Evolutionary conservation across 2,329 filamentous ascomycete species (phyloP), one percentile per base, ranked within the genome.

Genomic region (Fusarium camptoceras): DNA sequence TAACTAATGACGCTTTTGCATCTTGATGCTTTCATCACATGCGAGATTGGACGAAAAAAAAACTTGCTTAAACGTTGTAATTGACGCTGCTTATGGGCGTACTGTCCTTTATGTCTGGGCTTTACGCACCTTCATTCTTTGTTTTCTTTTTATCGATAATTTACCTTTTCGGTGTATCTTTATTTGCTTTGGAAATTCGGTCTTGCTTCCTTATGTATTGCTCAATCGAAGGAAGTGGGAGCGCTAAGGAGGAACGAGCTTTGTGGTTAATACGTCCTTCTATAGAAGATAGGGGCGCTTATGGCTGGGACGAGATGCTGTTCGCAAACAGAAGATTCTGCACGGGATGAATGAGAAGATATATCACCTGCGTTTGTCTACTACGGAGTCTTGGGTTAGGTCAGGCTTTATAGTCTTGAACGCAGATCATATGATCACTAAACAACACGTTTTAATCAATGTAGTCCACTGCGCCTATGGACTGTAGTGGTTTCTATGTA

Each of bases 21-120:
- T 74, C 73, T 70, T 75, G 71, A 72, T 71, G 73, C 41, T 71
- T 68, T 68, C 51, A 59, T 63, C 59, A 59, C 64, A 58, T 58
- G 59, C 57, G 64, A 73, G 66, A 76, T 70, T 64, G 59, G 70
- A 67, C 64, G 64, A 77, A 73, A 78, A 79, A 79, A 76, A 78
- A 79, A 76, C 73, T 76, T 75, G 75, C 66, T 78, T 82, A 80
- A 81, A 79, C 79, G 77, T 83, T 82, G 79, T 83, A 81, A 82
- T 83, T 77, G 77, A 74, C 72, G 58, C 64, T 54, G 68, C 65
- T 69, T 74, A 70, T 69, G 70, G 66, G 66, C 69, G 69, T 69
- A 42, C 66, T 71, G 65, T 74, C 66, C 64, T 75, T 73, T 74
- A 61, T 71, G 56, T 59, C 66, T 67, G 67, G 64, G 59, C 62